These are phyloP conservation scores for Microthlaspi erraticum DNA, from an alignment of 345 rosid species.

Conservation along the genomic window DNA sequence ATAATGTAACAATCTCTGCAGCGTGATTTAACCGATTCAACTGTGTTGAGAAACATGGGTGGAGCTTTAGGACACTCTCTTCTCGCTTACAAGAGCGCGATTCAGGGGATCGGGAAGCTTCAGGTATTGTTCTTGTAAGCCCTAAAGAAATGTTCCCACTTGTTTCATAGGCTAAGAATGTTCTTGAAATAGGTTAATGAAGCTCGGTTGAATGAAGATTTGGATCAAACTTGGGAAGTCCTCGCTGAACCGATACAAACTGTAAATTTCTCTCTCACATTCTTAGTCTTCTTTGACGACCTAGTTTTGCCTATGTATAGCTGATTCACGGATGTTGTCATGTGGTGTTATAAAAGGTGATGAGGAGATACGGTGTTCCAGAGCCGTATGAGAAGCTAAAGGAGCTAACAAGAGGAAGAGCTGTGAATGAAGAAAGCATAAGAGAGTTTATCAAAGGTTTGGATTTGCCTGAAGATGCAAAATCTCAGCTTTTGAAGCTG, in stretches of 20 bases:
- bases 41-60: slow-evolving; percentile 93
- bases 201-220: slow-evolving; percentile 73
- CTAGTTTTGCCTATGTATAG: not conserved
- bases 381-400: slow-evolving; percentile 95
- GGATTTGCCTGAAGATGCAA: slow-evolving; percentile 77
- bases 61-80: slow-evolving; percentile 95
- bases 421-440: slow-evolving; percentile 74
- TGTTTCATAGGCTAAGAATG: slow-evolving; percentile 22
- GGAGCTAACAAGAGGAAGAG: slow-evolving; percentile 90
- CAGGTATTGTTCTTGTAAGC: slow-evolving; percentile 53
- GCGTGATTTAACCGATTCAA: slow-evolving; percentile 97
- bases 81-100: slow-evolving; percentile 88
- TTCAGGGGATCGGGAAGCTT: slow-evolving; percentile 87
- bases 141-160: not conserved
- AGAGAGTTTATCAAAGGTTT: slow-evolving; percentile 67
- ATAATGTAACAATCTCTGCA: slow-evolving; percentile 43
- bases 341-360: slow-evolving; percentile 53
- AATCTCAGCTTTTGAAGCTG: slow-evolving; percentile 61
- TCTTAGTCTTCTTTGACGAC: slow-evolving; percentile 15
- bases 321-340: not conserved
- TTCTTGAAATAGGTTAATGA: slow-evolving; percentile 68
- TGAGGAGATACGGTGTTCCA: slow-evolving; percentile 93
- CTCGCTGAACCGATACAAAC: slow-evolving; percentile 98
- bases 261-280: slow-evolving; percentile 49
- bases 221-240: slow-evolving; percentile 90